A percentile compares a stretch with the other conserved stretches of the same genome.
phyloP scores from a whole-genome alignment of 2,329 filamentous ascomycete genomes.

The Cladosporium sp. region DNA sequence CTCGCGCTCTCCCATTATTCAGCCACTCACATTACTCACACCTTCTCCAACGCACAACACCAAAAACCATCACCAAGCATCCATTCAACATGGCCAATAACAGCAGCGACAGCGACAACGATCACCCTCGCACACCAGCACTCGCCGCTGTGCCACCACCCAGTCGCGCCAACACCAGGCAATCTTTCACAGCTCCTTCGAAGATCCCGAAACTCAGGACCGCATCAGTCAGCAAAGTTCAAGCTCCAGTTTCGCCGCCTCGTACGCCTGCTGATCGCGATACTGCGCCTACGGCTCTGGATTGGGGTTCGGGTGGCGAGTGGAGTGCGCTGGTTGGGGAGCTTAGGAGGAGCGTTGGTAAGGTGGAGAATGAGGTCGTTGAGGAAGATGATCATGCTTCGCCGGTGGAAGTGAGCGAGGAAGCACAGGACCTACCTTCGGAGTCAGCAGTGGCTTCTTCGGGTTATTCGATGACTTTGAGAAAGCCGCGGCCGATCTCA shows the following conservation, averaged over 20 bases:
- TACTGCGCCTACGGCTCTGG: background rate
- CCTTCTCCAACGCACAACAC: background rate
- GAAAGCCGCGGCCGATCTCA: background rate
- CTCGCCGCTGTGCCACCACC: background rate
- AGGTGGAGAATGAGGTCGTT: background rate
- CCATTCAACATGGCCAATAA: background rate
- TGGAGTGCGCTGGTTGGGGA: background rate
- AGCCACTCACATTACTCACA: background rate
- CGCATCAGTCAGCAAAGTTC: background rate
- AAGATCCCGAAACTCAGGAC: background rate
- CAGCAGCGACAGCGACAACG: background rate
- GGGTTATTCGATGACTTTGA: background rate
- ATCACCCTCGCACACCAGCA: background rate
- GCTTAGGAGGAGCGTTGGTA: too few relatives aligned
- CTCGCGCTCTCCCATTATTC: background rate
- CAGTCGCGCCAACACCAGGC: background rate
- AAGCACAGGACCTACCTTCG: accelerated
- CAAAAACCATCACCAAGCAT: background rate
- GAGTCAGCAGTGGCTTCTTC: background rate
- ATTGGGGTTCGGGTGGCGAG: constrained; percentile 7
- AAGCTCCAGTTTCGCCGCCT: background rate
- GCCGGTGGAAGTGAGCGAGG: background rate
- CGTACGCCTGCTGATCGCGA: background rate
- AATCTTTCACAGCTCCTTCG: background rate
- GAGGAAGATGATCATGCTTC: background rate